phyloP scores from a whole-genome alignment of 169 alveolate species.

The Eimeria mitis region DNA sequence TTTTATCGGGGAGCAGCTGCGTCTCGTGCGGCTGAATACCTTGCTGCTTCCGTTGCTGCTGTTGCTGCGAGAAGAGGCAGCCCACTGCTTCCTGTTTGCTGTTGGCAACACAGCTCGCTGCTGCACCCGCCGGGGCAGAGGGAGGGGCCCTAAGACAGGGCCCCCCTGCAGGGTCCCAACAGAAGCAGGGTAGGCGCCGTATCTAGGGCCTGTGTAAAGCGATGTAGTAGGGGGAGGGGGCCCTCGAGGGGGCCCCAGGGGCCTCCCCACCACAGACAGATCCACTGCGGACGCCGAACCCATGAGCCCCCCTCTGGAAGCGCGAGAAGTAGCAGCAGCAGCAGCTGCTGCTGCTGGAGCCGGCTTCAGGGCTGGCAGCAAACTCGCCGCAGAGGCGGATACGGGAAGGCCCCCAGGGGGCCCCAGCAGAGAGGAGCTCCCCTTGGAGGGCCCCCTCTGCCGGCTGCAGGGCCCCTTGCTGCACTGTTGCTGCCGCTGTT shows the following conservation, averaged over 20 bases:
- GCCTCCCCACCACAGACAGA: constrained; percentile 57
- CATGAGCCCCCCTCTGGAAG: constrained; percentile 41
- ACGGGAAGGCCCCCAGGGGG: constrained; percentile 9
- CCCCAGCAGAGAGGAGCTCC: not conserved
- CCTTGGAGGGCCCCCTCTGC: constrained; percentile 33
- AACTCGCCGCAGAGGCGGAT: constrained; percentile 53
- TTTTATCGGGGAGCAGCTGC: constrained; percentile 38
- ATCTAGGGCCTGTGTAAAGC: constrained; percentile 8
- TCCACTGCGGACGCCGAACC: constrained; percentile 74
- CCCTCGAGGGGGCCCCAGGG: constrained; percentile 43
- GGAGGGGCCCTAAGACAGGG: constrained; percentile 68
- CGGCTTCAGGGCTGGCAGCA: constrained; percentile 69
- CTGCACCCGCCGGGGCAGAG: constrained; percentile 47
- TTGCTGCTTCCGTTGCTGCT: constrained; percentile 59
- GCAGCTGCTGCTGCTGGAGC: constrained; percentile 33
- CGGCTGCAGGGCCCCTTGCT: constrained; percentile 66
- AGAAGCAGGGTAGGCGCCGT: constrained; percentile 5
- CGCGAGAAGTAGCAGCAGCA: constrained; percentile 33
- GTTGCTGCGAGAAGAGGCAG: constrained; percentile 43
- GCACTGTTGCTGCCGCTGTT: constrained; percentile 60
- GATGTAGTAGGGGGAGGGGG: constrained; percentile 4
- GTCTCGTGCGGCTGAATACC: constrained; percentile 65
- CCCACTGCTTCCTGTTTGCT: constrained; percentile 14
- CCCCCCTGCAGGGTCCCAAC: constrained; percentile 36
- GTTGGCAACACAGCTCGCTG: constrained; percentile 23